Evolutionary conservation across 106 monocot species (phyloP).

Genomic region (Acanthochlamys bracteata): DNA sequence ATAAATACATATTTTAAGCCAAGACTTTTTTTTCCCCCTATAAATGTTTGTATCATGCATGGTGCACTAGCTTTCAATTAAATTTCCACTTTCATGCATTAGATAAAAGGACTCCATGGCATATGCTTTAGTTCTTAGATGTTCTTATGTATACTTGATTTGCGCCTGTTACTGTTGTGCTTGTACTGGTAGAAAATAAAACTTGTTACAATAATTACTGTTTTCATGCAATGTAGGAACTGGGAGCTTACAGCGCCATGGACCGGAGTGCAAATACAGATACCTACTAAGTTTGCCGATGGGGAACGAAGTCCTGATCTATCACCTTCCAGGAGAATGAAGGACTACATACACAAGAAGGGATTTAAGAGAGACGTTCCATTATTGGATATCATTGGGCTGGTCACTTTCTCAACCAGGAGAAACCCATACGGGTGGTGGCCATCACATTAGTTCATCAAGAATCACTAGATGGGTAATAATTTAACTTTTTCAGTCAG

Average conservation of each 20-base stretch:
- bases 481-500: background rate
- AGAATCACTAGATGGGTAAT: background rate
- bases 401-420: background rate
- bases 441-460: background rate
- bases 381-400: background rate
- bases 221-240: background rate
- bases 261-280: background rate
- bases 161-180: too few species aligned
- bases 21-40: too few species aligned
- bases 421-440: background rate
- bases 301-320: background rate
- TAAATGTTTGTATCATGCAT: too few species aligned
- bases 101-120: too few species aligned
- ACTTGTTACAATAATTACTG: too few species aligned
- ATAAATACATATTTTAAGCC: too few species aligned
- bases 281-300: background rate
- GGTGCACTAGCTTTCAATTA: too few species aligned
- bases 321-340: background rate
- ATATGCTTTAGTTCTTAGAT: too few species aligned
- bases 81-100: too few species aligned
- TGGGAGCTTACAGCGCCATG: constrained; percentile 2
- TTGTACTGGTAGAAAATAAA: too few species aligned
- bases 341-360: background rate
- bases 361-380: constrained; percentile 2
- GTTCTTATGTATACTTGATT: too few species aligned